Evolutionary conservation across 768 basidiomycete genomes (phyloP), one percentile per base, ranked within the genome.

Genomic region (Mycena belliarum): DNA sequence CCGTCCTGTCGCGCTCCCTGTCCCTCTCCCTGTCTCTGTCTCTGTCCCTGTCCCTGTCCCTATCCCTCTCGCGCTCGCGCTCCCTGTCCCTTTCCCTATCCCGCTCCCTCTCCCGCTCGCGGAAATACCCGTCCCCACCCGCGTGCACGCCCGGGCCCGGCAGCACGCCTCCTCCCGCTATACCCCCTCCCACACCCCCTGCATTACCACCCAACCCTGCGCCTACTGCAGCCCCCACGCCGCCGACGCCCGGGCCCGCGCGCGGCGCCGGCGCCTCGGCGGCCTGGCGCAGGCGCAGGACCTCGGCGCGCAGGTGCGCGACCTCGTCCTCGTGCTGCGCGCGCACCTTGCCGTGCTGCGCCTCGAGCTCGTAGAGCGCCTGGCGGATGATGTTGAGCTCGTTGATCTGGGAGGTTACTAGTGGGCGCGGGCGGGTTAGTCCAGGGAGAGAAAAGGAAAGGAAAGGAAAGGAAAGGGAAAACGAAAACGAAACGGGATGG

Each of bases 351-450:
- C 80, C 82, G 64, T 98, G 94, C 60, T 91, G 88, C 0, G 85
- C 76, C 70, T 99, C 96, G 53, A 99, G 86, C 63, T 98, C 94
- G 68, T 95, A 95, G 12, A 98, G 79, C 2, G 90, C 85, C 67
- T 93, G 88, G 33, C 94, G 85, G 66, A 99, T 94, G 68, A 88
- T 85, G 64, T 89, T 91, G 52, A 98, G 78, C 70, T 98, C 96
- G 70, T 86, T 89, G 60, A 98, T 87, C 73, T 98, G 96, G 25
- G 79, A 79, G 6, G 82, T 81, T 47, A 93, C 92, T 93, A n/a
- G n/a, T n/a, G n/a, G n/a, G n/a, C n/a, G n/a, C n/a, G n/a, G n/a
- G n/a, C n/a, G n/a, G n/a, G n/a, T n/a, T n/a, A n/a, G n/a, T n/a
- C n/a, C n/a, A n/a, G n/a, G n/a, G n/a, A n/a, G n/a, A n/a, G n/a